Conservation (phyloP, 2,329 filamentous ascomycete species). For the Fusarium nelsonii region DNA sequence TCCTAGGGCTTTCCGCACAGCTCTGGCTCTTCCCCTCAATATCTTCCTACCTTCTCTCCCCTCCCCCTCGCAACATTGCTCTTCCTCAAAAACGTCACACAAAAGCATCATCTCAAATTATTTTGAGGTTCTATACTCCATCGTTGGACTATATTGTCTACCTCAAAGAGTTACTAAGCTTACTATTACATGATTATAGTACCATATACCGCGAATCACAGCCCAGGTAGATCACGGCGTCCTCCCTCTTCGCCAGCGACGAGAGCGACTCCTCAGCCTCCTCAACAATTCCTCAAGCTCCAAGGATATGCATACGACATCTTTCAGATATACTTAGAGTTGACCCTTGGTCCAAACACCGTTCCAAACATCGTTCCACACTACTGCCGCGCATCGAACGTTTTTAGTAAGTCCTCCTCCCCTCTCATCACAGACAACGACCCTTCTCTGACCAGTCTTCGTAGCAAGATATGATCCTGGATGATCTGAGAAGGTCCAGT, state of each 20-base stretch:
- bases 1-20: neutral
- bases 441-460: neutral
- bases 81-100: neutral
- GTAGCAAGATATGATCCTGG: neutral
- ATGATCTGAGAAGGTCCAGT: neutral
- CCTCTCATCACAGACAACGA: no score
- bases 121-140: neutral
- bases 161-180: neutral
- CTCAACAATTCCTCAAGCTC: neutral
- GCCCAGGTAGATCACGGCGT: neutral
- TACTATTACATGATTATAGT: neutral
- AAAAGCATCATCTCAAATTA: neutral
- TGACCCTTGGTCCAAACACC: no score
- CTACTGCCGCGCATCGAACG: neutral
- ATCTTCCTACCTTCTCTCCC: neutral
- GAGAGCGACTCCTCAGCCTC: neutral
- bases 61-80: neutral
- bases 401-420: neutral
- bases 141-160: neutral
- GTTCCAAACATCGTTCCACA: neutral
- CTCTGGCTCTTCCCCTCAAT: neutral
- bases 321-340: neutral
- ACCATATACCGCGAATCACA: conserved; percentile 1
- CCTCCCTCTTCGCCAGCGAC: neutral
- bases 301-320: neutral